phyloP scores from a whole-genome alignment of 1,284 basidiomycete genomes.

The Irpex lacteus region DNA sequence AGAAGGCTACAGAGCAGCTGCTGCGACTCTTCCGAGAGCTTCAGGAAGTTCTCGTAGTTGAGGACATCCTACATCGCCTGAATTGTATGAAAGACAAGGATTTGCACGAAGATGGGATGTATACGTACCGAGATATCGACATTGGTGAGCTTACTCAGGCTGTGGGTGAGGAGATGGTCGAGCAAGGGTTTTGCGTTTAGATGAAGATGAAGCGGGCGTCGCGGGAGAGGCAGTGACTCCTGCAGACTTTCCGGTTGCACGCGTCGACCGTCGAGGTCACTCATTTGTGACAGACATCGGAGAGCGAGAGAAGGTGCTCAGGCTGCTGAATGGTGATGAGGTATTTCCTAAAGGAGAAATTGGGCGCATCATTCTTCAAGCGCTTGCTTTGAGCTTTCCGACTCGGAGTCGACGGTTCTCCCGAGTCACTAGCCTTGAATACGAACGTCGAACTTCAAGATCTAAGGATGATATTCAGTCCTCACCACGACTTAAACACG shows the following conservation, averaged over 20 bases:
- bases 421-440: too few relatives aligned
- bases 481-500: too few relatives aligned
- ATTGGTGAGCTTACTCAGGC: constrained; percentile 48
- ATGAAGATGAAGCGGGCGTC: neutral
- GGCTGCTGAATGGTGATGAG: too few relatives aligned
- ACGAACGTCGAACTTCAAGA: too few relatives aligned
- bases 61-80: constrained; percentile 43
- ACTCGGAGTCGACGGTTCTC: too few relatives aligned
- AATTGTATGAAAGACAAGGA: neutral
- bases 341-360: too few relatives aligned
- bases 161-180: constrained; percentile 39
- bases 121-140: constrained; percentile 52
- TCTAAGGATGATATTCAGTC: too few relatives aligned
- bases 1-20: constrained; percentile 39
- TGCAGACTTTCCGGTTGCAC: neutral
- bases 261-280: neutral
- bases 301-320: too few relatives aligned
- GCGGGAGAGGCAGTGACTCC: neutral
- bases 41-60: constrained; percentile 46
- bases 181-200: constrained; percentile 19
- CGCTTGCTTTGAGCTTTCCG: too few relatives aligned
- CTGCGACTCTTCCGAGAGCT: constrained; percentile 45
- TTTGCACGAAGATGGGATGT: neutral
- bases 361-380: too few relatives aligned
- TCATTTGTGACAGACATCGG: too few relatives aligned